phyloP scores from a whole-genome alignment of 495 filamentous ascomycete species.

The Geoglossum glabrum region DNA sequence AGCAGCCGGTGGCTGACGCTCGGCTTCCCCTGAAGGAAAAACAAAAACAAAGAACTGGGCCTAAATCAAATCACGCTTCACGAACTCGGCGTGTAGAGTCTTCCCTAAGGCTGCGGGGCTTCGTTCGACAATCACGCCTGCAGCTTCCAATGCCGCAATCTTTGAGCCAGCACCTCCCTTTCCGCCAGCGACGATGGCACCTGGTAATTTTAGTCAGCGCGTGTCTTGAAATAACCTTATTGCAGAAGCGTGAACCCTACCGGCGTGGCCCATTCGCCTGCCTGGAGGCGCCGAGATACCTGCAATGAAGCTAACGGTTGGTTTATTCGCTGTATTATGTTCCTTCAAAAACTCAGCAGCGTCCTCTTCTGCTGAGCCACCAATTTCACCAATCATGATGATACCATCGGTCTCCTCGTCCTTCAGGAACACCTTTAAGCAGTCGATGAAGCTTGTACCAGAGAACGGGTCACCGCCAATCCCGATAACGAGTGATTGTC shows the following conservation, averaged over 20 bases:
- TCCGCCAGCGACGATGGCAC: slow-evolving; percentile 89
- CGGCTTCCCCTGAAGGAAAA: background rate
- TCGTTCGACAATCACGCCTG: slow-evolving; percentile 90
- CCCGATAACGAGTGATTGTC: slow-evolving; percentile 93
- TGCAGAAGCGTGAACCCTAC: slow-evolving; percentile 17
- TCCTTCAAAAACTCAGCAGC: slow-evolving; percentile 86
- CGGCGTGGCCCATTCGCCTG: slow-evolving; percentile 94
- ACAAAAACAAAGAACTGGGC: background rate
- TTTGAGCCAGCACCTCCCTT: slow-evolving; percentile 97
- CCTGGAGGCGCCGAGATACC: slow-evolving; percentile 94
- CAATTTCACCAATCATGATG: slow-evolving; percentile 99
- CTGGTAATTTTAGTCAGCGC: slow-evolving; percentile 14
- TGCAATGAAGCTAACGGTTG: slow-evolving; percentile 93
- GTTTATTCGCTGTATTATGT: slow-evolving; percentile 84
- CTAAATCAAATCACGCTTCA: slow-evolving; percentile 88
- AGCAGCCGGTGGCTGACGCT: background rate
- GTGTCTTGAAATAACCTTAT: background rate
- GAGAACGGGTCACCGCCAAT: slow-evolving; percentile 98
- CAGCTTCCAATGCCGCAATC: slow-evolving; percentile 80
- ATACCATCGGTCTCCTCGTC: slow-evolving; percentile 96
- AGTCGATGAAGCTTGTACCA: slow-evolving; percentile 99
- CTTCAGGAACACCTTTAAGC: slow-evolving; percentile 86
- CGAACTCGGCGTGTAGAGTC: slow-evolving; percentile 82
- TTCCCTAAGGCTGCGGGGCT: slow-evolving; percentile 83
- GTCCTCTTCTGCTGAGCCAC: slow-evolving; percentile 92